Conservation (phyloP, 192 early-diverging fungal genomes). For the Gonapodya prolifera region DNA sequence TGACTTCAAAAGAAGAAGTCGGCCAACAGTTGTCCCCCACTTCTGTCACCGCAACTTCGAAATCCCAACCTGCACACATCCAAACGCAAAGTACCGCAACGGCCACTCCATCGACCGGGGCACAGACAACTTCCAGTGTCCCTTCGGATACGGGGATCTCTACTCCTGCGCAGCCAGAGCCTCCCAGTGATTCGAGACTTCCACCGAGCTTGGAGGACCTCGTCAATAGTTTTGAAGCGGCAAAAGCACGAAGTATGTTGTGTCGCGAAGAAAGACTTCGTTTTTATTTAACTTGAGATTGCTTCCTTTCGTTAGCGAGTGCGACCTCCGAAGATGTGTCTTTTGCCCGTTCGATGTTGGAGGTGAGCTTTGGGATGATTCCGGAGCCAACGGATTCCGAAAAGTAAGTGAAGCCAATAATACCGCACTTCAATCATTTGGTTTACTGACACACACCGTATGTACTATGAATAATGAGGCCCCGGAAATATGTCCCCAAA, state of each 20-base stretch:
- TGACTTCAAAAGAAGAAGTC: no score
- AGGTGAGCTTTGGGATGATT: conserved; percentile 67
- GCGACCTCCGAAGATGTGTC: conserved; percentile 17
- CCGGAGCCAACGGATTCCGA: conserved; percentile 76
- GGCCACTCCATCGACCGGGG: no score
- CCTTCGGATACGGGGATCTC: no score
- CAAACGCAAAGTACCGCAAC: no score
- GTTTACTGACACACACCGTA: neutral
- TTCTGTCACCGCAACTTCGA: no score
- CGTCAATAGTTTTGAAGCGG: conserved; percentile 49
- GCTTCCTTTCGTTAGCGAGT: conserved; percentile 7
- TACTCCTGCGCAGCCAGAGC: neutral
- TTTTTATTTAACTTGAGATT: conserved; percentile 5
- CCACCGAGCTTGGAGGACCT: conserved; percentile 56
- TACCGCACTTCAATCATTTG: neutral
- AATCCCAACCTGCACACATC: no score
- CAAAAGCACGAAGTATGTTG: conserved; percentile 42
- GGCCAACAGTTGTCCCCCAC: no score
- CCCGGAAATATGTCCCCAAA: conserved; percentile 59
- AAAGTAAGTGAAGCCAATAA: conserved; percentile 29
- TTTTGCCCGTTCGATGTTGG: conserved; percentile 60
- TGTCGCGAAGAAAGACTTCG: conserved; percentile 3
- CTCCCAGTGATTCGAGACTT: conserved; percentile 28
- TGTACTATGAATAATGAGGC: conserved; percentile 21
- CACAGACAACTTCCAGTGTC: no score